Conservation (phyloP, 257 asterid species). For the Mentha longifolia region DNA sequence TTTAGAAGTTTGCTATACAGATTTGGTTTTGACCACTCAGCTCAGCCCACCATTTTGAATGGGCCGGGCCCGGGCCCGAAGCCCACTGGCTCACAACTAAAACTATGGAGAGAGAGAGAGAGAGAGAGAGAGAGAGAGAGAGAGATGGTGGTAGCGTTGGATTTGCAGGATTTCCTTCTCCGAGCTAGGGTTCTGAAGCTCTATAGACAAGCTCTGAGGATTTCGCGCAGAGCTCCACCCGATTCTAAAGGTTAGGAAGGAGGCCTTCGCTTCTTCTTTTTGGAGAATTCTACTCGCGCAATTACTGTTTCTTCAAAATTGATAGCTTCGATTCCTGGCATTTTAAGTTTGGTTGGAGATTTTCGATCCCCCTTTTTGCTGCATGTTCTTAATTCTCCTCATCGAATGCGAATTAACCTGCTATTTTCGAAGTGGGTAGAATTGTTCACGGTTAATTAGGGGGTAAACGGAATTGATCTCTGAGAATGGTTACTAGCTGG, state of each 20-base stretch:
- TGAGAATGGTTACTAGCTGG: neutral
- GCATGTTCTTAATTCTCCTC: neutral
- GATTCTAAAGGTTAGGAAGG: conserved; percentile 57
- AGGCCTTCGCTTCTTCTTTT: neutral
- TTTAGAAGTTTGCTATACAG: too few species aligned
- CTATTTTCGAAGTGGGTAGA: neutral
- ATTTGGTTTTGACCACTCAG: too few species aligned
- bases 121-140: conserved; percentile 18
- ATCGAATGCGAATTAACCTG: neutral
- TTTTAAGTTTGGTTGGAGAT: neutral
- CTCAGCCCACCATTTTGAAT: neutral
- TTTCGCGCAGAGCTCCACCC: conserved; percentile 72
- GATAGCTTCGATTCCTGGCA: neutral
- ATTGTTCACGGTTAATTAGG: neutral
- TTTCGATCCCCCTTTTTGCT: conserved; percentile 10
- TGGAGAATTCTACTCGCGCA: neutral
- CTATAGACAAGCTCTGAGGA: conserved; percentile 81
- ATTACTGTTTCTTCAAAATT: neutral
- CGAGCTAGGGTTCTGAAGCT: conserved; percentile 86
- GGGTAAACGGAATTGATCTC: neutral
- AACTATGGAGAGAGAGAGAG: conserved; percentile 8
- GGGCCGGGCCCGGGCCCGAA: neutral
- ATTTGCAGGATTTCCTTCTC: conserved; percentile 84
- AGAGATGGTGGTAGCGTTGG: conserved; percentile 57
- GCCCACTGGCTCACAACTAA: neutral